A percentile compares a stretch with the other conserved stretches of the same genome.
Evolutionary conservation across 345 rosid genomes (phyloP).

Genomic region (Dipteronia sinensis): DNA sequence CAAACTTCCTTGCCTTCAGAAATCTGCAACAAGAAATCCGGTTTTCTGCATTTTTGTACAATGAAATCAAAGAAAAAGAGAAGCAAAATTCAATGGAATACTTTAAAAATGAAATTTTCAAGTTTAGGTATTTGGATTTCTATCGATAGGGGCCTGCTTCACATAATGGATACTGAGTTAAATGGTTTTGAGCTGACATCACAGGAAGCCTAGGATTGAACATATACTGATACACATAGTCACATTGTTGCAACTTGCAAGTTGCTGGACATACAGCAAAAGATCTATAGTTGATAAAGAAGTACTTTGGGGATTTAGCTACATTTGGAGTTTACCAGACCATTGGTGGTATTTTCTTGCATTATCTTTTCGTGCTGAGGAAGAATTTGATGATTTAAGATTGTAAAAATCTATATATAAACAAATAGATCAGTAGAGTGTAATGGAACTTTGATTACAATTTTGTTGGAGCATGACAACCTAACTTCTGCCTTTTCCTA

Average conservation of each 20-base stretch:
- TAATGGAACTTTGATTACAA: too few species aligned
- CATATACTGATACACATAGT: not conserved
- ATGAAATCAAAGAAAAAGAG: not conserved
- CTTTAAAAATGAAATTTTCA: not conserved
- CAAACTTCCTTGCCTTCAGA: constrained; percentile 86
- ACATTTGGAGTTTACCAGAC: not conserved
- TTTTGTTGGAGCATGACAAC: too few species aligned
- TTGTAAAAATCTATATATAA: too few species aligned
- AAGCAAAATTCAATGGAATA: not conserved
- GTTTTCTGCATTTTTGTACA: constrained; percentile 2
- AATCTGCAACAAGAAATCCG: constrained; percentile 50
- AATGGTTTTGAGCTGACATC: not conserved
- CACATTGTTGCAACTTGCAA: not conserved
- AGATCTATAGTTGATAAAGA: not conserved
- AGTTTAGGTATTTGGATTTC: not conserved
- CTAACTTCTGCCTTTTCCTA: not conserved
- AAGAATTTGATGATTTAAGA: too few species aligned
- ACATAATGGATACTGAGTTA: not conserved
- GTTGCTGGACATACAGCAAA: not conserved
- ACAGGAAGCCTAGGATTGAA: not conserved
- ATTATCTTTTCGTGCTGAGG: not conserved
- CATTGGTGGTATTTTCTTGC: not conserved
- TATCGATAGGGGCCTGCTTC: not conserved
- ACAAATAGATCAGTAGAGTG: too few species aligned
- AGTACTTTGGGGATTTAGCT: not conserved